phyloP scores from a whole-genome alignment of 1,139 yeast species.

The Hyphopichia khmerensis region DNA sequence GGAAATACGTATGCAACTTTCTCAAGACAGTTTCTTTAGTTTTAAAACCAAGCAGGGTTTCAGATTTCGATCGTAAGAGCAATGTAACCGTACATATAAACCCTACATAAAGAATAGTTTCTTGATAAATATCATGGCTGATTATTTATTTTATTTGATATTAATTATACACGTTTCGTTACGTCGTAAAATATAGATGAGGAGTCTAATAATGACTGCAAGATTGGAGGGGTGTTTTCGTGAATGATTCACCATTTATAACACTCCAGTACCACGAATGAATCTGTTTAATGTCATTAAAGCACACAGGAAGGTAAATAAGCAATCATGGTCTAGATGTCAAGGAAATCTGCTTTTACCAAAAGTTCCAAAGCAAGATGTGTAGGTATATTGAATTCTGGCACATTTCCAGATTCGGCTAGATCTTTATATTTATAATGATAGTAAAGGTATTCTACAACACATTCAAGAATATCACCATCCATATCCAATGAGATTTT shows the following conservation, averaged over 20 bases:
- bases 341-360: constrained; percentile 89
- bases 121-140: background rate
- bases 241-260: background rate
- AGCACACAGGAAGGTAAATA: too few relatives aligned
- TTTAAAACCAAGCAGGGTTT: too few relatives aligned
- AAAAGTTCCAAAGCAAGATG: constrained; percentile 88
- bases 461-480: constrained; percentile 71
- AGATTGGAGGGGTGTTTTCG: too few relatives aligned
- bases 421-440: constrained; percentile 65
- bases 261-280: too few relatives aligned
- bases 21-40: too few relatives aligned
- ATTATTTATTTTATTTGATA: background rate
- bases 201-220: background rate
- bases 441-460: constrained; percentile 83
- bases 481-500: constrained; percentile 62
- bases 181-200: background rate
- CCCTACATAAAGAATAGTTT: too few relatives aligned
- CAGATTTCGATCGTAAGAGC: too few relatives aligned
- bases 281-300: too few relatives aligned
- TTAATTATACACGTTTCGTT: background rate
- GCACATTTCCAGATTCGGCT: constrained; percentile 58
- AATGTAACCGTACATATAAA: too few relatives aligned
- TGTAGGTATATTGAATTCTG: constrained; percentile 89
- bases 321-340: constrained; percentile 51
- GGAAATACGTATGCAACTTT: too few relatives aligned